Conservation (phyloP, 495 filamentous ascomycete species). For the Aspergillus bridgeri region DNA sequence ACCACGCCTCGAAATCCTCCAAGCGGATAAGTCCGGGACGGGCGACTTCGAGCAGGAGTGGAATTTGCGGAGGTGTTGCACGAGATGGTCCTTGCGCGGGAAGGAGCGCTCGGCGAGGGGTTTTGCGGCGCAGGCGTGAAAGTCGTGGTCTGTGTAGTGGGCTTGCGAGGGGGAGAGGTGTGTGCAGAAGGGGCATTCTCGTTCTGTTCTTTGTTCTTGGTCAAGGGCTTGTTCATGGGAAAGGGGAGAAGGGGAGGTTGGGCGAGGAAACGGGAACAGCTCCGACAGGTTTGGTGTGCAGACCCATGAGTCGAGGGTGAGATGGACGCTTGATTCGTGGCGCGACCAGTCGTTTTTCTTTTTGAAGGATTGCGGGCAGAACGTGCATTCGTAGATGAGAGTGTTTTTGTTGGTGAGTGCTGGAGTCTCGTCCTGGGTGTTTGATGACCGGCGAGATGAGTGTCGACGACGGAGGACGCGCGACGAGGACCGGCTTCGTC, state of each 20-base stretch:
- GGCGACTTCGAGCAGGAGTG: constrained; percentile 62
- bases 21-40: constrained; percentile 60
- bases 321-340: constrained; percentile 77
- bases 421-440: constrained; percentile 32
- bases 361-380: constrained; percentile 76
- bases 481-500: background rate
- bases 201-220: constrained; percentile 4
- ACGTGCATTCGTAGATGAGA: constrained; percentile 73
- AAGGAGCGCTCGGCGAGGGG: constrained; percentile 67
- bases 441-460: constrained; percentile 14
- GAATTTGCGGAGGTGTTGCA: constrained; percentile 76
- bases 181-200: constrained; percentile 66
- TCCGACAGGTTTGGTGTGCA: constrained; percentile 46
- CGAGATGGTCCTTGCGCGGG: constrained; percentile 79
- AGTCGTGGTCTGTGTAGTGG: constrained; percentile 70
- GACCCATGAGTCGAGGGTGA: constrained; percentile 75
- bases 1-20: constrained; percentile 45
- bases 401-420: constrained; percentile 37
- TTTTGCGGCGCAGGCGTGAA: constrained; percentile 63
- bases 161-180: constrained; percentile 51
- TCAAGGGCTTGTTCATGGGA: background rate
- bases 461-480: constrained; percentile 14
- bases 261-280: no score
- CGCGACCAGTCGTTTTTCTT: constrained; percentile 84
- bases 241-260: background rate